Base-by-base conservation (phyloP, 2,329 filamentous ascomycete species). In the Hypoxylon sp. region DNA sequence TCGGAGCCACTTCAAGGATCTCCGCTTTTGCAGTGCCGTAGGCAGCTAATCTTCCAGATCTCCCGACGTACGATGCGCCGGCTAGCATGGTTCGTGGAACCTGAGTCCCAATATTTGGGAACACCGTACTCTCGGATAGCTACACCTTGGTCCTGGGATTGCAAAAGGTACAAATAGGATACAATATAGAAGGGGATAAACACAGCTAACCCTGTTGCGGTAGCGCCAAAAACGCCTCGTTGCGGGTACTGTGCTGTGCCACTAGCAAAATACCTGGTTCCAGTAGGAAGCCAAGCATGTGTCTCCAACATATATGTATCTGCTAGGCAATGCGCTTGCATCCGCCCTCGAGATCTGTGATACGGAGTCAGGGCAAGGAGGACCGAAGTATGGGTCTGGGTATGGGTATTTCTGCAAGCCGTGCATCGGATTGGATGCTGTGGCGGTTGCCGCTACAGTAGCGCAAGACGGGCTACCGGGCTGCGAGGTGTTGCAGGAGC, bases 361-460 rank as follows among this genome's bases (percentile, higher is more conserved):
- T 36, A 61, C 46, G 60, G 62, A 52, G 55, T 60, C 28, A 51
- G 51, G 57, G 38, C 49, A 11, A 51, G 62, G 53, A 58, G 62
- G 53, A 58, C 38, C 21, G 13, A 38, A 56, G 41, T 34, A 43
- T 62, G 64, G 59, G 59, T 60, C 32, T 65, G 61, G 67, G 67
- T 67, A 69, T 67, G 67, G 56, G 55, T 60, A 70, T 50, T 66
- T 57, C 62, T 68, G 68, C 62, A 62, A 68, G 59, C 59, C 59
- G 38, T 56, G 59, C 32, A 49, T 60, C 28, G 48, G 56, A 38
- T 48, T 61, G 50, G 59, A 49, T 43, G 43, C 51, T 51, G 59
- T 57, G 63, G 60, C 52, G n/a, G 65, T 45, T 63, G 52, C 48
- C 57, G 53, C 60, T 68, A 30, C 28, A 30, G 28, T 30, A 68